Evolutionary conservation across 768 basidiomycete species (phyloP).

Genomic region (Psilocybe tampanensis): DNA sequence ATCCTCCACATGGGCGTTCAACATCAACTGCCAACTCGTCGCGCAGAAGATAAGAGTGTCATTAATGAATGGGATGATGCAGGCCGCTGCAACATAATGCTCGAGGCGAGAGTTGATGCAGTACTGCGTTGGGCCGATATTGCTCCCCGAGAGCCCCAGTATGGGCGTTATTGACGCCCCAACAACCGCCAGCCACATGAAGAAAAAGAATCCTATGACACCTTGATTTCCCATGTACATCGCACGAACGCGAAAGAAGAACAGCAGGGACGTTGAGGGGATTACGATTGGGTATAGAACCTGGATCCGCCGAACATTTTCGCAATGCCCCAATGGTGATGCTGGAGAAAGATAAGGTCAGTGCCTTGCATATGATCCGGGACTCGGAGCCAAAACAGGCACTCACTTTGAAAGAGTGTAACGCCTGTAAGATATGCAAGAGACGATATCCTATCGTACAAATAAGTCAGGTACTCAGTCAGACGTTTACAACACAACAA

Average conservation of each 20-base stretch:
- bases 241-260: conserved; percentile 7
- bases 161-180: conserved; percentile 22
- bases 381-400: not conserved
- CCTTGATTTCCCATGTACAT: conserved; percentile 9
- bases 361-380: not conserved
- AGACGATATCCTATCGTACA: not conserved
- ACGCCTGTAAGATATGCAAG: conserved; percentile 1
- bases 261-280: conserved; percentile 7
- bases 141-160: conserved; percentile 11
- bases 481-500: not conserved
- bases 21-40: conserved; percentile 21
- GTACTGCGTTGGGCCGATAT: conserved; percentile 21
- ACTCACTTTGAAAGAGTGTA: conserved; percentile 9
- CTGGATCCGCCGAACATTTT: not conserved
- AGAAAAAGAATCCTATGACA: conserved; percentile 22
- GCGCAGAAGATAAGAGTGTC: conserved; percentile 31
- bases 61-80: conserved; percentile 16
- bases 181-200: conserved; percentile 29
- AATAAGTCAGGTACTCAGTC: not conserved
- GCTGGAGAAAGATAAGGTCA: not conserved
- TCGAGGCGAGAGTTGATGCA: conserved; percentile 22
- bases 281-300: not conserved
- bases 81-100: conserved; percentile 10
- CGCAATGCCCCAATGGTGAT: conserved; percentile 7
- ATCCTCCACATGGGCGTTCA: not conserved